phyloP scores from a whole-genome alignment of 768 basidiomycete genomes.

The Plicaturopsis crispa region DNA sequence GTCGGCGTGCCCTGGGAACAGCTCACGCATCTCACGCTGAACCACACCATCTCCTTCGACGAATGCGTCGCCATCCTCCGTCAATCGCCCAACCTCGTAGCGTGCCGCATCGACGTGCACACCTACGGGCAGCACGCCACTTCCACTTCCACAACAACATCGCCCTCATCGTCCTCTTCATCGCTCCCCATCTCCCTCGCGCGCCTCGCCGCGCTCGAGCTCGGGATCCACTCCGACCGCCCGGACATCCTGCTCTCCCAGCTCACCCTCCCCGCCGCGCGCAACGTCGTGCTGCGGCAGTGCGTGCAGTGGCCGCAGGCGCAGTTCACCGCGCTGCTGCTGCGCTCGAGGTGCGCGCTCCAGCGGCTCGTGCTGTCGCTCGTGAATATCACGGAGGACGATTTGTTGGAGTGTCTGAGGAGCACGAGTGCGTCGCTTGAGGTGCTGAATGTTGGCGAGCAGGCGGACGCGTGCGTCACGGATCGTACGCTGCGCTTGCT shows the following conservation, averaged over 20 bases:
- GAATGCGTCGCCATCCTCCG: constrained; percentile 26
- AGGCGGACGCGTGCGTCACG: constrained; percentile 6
- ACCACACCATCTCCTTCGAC: constrained; percentile 26
- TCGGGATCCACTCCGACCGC: no score
- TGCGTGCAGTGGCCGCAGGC: constrained; percentile 12
- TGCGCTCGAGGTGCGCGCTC: constrained; percentile 9
- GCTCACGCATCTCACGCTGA: constrained; percentile 28
- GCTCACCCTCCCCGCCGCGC: no score
- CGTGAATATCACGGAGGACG: constrained; percentile 9
- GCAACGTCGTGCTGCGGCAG: no score
- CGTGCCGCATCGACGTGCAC: constrained; percentile 26
- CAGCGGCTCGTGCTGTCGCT: constrained; percentile 7
- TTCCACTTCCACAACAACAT: no score
- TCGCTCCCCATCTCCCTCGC: no score
- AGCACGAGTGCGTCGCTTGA: constrained; percentile 7
- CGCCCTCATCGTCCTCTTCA: no score
- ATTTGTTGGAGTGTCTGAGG: constrained; percentile 12
- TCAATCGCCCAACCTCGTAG: constrained; percentile 20
- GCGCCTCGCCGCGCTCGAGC: no score
- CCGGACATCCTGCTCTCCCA: no score
- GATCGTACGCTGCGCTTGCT: constrained; percentile 8
- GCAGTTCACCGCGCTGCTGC: constrained; percentile 8
- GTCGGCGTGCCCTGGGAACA: constrained; percentile 32
- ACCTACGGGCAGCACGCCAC: no score
- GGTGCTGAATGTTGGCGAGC: constrained; percentile 7